These are phyloP conservation scores for Apiosordaria backusii DNA, from an alignment of 495 filamentous ascomycete species.

Conservation along the genomic window DNA sequence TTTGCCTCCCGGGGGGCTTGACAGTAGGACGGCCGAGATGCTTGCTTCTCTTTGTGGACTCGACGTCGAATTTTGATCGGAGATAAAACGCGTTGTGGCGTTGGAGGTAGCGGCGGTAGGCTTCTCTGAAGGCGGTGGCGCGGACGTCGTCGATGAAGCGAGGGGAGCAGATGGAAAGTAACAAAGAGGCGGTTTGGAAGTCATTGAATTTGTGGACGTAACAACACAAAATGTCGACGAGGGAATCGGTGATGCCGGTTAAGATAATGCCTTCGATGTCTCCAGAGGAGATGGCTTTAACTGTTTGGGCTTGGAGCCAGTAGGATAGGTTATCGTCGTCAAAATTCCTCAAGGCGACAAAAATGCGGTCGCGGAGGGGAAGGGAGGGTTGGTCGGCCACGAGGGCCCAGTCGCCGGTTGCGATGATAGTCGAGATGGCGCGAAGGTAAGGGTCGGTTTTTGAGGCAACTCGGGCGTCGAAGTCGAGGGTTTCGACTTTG, in stretches of 20 bases:
- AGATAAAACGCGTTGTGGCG: constrained; percentile 49
- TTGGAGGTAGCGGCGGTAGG: constrained; percentile 80
- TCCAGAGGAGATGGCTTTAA: constrained; percentile 64
- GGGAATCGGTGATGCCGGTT: constrained; percentile 74
- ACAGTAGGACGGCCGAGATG: constrained; percentile 62
- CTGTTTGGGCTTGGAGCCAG: constrained; percentile 64
- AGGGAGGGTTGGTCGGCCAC: constrained; percentile 79
- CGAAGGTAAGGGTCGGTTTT: constrained; percentile 78
- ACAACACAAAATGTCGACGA: constrained; percentile 78
- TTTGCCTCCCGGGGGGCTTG: constrained; percentile 65
- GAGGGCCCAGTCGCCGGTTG: constrained; percentile 79
- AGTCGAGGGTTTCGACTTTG: constrained; percentile 41
- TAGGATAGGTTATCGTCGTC: constrained; percentile 68
- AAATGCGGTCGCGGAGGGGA: constrained; percentile 78
- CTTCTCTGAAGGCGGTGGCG: constrained; percentile 74
- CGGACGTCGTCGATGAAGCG: constrained; percentile 75
- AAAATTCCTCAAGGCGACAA: constrained; percentile 81
- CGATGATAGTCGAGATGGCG: constrained; percentile 87
- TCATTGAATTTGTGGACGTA: constrained; percentile 87
- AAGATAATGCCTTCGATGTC: constrained; percentile 86
- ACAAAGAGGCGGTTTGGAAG: constrained; percentile 82
- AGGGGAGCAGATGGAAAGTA: constrained; percentile 76
- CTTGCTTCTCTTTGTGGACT: constrained; percentile 54
- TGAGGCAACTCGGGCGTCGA: constrained; percentile 46
- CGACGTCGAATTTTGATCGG: constrained; percentile 62